Conservation (phyloP, 139 green algal species). For the Chlorella sp. region DNA sequence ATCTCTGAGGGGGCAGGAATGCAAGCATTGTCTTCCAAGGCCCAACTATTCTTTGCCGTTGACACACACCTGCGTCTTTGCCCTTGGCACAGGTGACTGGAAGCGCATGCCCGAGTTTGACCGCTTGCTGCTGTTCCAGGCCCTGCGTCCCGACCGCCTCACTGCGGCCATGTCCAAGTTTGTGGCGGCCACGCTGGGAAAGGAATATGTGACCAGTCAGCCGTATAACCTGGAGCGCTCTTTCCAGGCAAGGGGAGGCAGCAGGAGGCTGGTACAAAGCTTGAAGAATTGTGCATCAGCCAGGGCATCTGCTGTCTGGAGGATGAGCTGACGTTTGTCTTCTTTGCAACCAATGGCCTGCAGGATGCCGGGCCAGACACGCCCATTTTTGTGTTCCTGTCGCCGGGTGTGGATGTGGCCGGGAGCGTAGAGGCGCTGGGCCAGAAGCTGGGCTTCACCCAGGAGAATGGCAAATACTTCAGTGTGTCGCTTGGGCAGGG, state of each 20-base stretch:
- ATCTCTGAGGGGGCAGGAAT: not conserved
- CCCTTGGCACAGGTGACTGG: conserved; percentile 76
- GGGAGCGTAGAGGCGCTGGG: conserved; percentile 83
- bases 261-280: too few relatives aligned
- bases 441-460: conserved; percentile 78
- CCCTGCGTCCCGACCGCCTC: conserved; percentile 87
- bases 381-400: conserved; percentile 94
- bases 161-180: conserved; percentile 86
- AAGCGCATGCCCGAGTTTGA: conserved; percentile 91
- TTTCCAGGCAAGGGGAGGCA: conserved; percentile 48
- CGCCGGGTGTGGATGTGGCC: conserved; percentile 84
- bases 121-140: conserved; percentile 81
- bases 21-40: not conserved
- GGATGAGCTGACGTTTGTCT: not conserved
- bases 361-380: conserved; percentile 71
- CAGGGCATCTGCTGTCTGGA: not conserved
- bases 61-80: not conserved
- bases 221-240: conserved; percentile 84
- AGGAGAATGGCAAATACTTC: conserved; percentile 77
- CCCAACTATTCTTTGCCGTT: not conserved
- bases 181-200: conserved; percentile 78
- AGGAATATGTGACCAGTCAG: conserved; percentile 68
- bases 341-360: not conserved
- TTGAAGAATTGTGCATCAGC: too few relatives aligned
- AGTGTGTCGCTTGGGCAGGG: conserved; percentile 88